Percentiles rank a stretch among this genome's conserved stretches.
Evolutionary conservation across 2,329 filamentous ascomycete genomes (phyloP).

Genomic region (Orbilia brochopaga): DNA sequence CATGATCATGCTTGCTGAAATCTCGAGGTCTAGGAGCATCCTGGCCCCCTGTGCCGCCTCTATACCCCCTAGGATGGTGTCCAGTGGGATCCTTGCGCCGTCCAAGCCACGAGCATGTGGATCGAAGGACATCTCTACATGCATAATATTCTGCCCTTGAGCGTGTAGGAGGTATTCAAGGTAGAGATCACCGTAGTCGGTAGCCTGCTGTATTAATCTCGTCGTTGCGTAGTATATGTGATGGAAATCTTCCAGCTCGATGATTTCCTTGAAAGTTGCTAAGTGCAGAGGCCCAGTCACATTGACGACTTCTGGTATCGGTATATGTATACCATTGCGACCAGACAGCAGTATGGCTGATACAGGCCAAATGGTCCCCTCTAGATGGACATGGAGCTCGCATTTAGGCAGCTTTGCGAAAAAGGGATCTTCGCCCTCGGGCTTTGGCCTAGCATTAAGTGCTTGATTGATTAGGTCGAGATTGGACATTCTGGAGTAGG

Average conservation of each 20-base stretch:
- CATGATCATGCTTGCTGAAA: slow-evolving; percentile 65
- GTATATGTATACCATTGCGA: slow-evolving; percentile 70
- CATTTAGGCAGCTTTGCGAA: slow-evolving; percentile 65
- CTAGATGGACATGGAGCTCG: slow-evolving; percentile 81
- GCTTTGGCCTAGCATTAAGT: too few relatives aligned
- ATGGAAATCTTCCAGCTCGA: slow-evolving; percentile 76
- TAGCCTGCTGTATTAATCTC: slow-evolving; percentile 68
- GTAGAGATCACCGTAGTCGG: slow-evolving; percentile 76
- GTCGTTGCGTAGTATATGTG: slow-evolving; percentile 80
- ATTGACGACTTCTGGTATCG: slow-evolving; percentile 62
- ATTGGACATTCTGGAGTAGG: too few relatives aligned
- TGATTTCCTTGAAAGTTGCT: slow-evolving; percentile 69
- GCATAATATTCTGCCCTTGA: slow-evolving; percentile 69
- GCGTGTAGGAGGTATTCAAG: slow-evolving; percentile 74
- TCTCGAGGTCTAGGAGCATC: too few relatives aligned
- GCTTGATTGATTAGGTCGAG: too few relatives aligned
- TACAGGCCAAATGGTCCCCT: slow-evolving; percentile 73
- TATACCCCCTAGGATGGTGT: slow-evolving; percentile 70
- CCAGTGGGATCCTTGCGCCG: slow-evolving; percentile 64
- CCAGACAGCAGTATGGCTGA: slow-evolving; percentile 73
- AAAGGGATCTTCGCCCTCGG: background rate
- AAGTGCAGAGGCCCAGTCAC: too few relatives aligned
- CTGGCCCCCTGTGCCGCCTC: slow-evolving; percentile 71
- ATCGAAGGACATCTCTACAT: slow-evolving; percentile 82
- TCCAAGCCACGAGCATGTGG: slow-evolving; percentile 74